Percentiles rank a stretch among this genome's conserved stretches.
Evolutionary conservation across 495 filamentous ascomycete genomes (phyloP).

Genomic region (Podospora sp.): DNA sequence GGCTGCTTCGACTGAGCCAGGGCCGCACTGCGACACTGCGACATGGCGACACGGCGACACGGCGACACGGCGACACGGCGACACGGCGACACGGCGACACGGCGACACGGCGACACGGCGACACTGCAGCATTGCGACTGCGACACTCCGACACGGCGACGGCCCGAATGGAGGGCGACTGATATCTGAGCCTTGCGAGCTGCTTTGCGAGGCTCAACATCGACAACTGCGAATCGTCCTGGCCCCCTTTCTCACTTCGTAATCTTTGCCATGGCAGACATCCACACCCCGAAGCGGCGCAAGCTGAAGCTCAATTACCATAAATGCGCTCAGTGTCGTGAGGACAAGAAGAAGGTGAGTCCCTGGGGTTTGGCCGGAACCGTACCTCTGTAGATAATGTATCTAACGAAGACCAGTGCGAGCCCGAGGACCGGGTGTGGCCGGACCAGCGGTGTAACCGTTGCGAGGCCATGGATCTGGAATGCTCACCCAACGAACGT

Average conservation of each 20-base stretch:
- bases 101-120: not conserved
- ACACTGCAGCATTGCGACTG: no score
- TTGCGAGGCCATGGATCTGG: not conserved
- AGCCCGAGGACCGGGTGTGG: not conserved
- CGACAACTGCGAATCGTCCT: no score
- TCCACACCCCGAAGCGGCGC: not conserved
- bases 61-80: no score
- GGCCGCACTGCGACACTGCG: not conserved
- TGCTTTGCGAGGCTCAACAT: no score
- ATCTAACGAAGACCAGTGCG: not conserved
- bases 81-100: no score
- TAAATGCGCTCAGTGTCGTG: not conserved
- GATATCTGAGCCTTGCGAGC: no score
- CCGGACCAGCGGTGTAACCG: not conserved
- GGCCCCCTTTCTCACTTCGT: no score
- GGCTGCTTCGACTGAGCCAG: no score
- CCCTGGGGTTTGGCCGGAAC: not conserved
- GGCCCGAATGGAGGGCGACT: no score
- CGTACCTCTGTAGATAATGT: not conserved
- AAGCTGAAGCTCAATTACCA: not conserved
- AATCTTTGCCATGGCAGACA: not conserved
- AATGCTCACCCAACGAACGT: not conserved
- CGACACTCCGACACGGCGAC: no score
- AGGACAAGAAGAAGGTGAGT: not conserved
- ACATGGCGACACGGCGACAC: not conserved